Evolutionary conservation across 176 grass and related monocot species (phyloP), one percentile per base, ranked within the genome.

Genomic region (Eremochloa ophiuroides): DNA sequence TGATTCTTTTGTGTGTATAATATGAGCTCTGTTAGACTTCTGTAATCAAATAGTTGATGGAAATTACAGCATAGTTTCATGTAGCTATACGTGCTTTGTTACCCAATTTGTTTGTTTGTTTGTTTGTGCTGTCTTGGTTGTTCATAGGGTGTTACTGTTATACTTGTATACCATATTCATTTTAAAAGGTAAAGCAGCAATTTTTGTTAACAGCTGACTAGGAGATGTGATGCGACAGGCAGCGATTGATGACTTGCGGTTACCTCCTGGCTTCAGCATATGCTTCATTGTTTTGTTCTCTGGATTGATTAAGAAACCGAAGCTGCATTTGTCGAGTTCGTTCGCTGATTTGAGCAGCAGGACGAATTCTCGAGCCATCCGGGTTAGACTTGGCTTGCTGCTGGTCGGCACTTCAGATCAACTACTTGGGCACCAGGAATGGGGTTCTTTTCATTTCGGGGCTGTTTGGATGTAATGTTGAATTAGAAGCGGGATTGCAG

Each of bases 1-100:
- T 80, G 87, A 78, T 89, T 89, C 46, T 66, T 89, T 85, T 73
- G 44, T 78, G 71, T 85, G 66, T 82, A 71, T 44, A 75, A 76
- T 37, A 80, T 41, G 51, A 43, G 71, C 20, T 75, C 18, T 80
- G n/a, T 56, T 62, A 71, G 62, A 56, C 44, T 56, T 85, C 7
- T 66, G 47, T 58, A 30, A 35, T 78, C 35, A 39, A 40, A 42
- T 73, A 43, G 14, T 38, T 20, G 28, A 4, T 62, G 53, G 13
- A 55, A 56, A 35, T 64, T 34, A 26, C 18, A 44, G 48, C 48
- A 62, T 51, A 75, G 62, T 77, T 64, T 76, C 62, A 22, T 29
- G 74, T 64, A 26, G 77, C 42, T 66, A 35, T 80, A 53, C 74
- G 13, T 64, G 64, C n/a, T n/a, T 11, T 28, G 46, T n/a, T 71